Base-by-base conservation (phyloP, 1,139 yeast genomes). In the Pichia terricola region DNA sequence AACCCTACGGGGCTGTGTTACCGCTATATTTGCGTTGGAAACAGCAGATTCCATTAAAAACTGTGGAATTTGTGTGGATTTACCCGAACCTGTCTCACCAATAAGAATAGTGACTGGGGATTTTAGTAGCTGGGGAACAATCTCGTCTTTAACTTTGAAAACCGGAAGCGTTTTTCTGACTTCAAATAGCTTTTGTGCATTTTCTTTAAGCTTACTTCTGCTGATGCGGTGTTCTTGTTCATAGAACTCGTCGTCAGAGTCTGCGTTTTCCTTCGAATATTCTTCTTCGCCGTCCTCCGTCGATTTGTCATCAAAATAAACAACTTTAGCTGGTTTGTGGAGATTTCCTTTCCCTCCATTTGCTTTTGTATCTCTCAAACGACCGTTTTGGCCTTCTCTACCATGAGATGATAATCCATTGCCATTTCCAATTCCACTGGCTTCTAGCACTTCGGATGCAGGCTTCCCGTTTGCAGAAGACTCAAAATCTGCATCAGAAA, bases 1-100 rank as follows among this genome's bases (percentile, higher is more conserved):
- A 34, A 91, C 98, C 60, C 98, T 75, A 66, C 98, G 80, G 3
- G 98, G 98, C 65, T 91, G 98, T 0, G 98, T 91, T 6, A 91
- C 89, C 0, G 95, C 97, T 22, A 91, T 80, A 25, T 46, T 45
- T 48, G 76, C 77, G 32, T 66, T 62, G 8, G 11, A 9, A 7
- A 16, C 11, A 47, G 68, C 69, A 34, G 63, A 55, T 0, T 73
- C 72, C 66, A 81, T 71, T 34, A 91, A 63, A 56, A 91, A 87
- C 58, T 91, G 98, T 0, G 98, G 98, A 28, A 91, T 85, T 64
- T 91, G 98, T 0, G 98, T 91, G 4, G 98, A 91, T 61, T 91
- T 91, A 68, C 98, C 98, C 6, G 96, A 87, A 63, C 98, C 98
- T 0, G 98, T 91, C 55, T 91, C 97, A 63, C 98, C 98, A 58